phyloP scores from a whole-genome alignment of 805 yeast genomes.

The Debaryomyces maramus region DNA sequence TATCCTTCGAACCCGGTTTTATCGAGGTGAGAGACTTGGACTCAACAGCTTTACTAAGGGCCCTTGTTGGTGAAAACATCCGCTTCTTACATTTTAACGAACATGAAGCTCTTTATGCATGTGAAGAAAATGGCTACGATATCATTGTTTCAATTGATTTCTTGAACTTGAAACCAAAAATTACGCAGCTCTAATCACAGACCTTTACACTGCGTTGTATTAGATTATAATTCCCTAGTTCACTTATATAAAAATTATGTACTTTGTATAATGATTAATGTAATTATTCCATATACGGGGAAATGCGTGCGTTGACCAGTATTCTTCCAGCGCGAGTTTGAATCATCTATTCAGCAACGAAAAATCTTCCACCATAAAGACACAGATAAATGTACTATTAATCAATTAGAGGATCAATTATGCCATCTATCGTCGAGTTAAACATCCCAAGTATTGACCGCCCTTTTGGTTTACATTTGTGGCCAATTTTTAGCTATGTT shows the following conservation, averaged over 20 bases:
- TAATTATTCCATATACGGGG: background rate
- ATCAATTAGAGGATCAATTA: background rate
- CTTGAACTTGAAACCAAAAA: constrained; percentile 58
- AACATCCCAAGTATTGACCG: constrained; percentile 38
- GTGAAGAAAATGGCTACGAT: constrained; percentile 88
- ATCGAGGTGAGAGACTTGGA: constrained; percentile 93
- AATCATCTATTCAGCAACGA: too few species aligned
- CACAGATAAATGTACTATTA: background rate
- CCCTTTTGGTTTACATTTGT: constrained; percentile 60
- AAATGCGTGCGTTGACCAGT: background rate
- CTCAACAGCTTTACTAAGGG: constrained; percentile 78
- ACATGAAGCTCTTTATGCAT: constrained; percentile 90
- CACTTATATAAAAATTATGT: background rate
- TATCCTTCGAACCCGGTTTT: constrained; percentile 87
- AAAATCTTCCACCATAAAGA: background rate
- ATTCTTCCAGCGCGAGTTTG: background rate
- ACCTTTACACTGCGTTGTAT: background rate
- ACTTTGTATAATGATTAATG: background rate
- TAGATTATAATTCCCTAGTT: too few species aligned
- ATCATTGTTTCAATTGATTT: constrained; percentile 91
- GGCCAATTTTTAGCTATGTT: constrained; percentile 63
- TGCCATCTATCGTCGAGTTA: constrained; percentile 22
- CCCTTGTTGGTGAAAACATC: constrained; percentile 91
- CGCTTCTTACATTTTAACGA: constrained; percentile 85
- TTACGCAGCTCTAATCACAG: background rate